Base-by-base conservation (phyloP, 2,329 filamentous ascomycete species). In the Pyrenophora tritici-repentis region DNA sequence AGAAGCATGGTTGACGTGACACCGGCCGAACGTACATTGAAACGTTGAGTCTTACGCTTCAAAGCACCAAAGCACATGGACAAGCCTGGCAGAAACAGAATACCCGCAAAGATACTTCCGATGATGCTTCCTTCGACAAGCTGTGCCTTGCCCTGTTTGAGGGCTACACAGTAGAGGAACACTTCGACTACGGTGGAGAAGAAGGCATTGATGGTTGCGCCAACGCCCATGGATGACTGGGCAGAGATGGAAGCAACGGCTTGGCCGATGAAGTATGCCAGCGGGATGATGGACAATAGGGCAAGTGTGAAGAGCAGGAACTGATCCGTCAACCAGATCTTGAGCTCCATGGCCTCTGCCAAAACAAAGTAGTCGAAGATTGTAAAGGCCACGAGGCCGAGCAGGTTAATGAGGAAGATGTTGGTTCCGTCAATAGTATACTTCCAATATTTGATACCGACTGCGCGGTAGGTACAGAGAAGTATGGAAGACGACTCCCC, bases 51-150 rank as follows among this genome's bases (percentile, higher is more conserved):
- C 78, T 99, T 99, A 65, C 95, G 87, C 78, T 96, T 96, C 69
- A 99, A 87, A 14, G 95, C 95, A 37, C 94, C 94, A 68, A 97
- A 99, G 74, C 94, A 99, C 94, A 99, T 99, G 50, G 93, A 97
- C 29, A 99, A 73, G 1, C 94, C 94, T 0, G 94, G 94, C 38
- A 99, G 81, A 71, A 99, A 96, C 12, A 99, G 81, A 37, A 99
- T 90, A 77, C 94, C 94, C 3, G 93, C 93, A 72, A 99, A 97
- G 55, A 99, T 97, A 73, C 94, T 99, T 55, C 94, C 94, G 54
- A 99, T 90, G 63, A 99, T 91, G 75, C 92, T 97, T 42, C 94
- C 94, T 74, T 99, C 94, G 1, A 99, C 94, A 26, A 99, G 84
- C 66, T 89, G 87, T 2, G 88, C 88, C 74, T 99, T 99, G 58